Conservation (phyloP, 2,329 filamentous ascomycete species). For the Exophiala calicioides region DNA sequence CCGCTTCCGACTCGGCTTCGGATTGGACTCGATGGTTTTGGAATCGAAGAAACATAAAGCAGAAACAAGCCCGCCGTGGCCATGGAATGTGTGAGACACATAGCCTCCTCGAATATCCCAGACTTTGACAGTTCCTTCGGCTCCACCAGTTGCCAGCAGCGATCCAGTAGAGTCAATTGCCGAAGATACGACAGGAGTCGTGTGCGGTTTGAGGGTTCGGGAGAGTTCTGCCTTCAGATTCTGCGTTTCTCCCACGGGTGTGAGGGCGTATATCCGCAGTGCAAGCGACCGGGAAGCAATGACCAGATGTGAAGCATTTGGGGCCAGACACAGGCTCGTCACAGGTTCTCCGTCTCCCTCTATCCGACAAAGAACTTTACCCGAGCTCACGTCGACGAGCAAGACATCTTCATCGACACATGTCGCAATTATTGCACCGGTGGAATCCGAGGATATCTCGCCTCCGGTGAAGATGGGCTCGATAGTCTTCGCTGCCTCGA, state of each 20-base stretch:
- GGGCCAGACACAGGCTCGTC: conserved; percentile 65
- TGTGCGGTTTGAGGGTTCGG: conserved; percentile 84
- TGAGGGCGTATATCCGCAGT: conserved; percentile 85
- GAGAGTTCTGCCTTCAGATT: conserved; percentile 67
- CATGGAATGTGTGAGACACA: conserved; percentile 91
- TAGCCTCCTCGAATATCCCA: conserved; percentile 90
- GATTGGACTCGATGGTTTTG: conserved; percentile 10
- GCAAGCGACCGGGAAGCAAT: conserved; percentile 93
- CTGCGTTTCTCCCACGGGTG: conserved; percentile 56
- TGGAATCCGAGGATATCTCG: conserved; percentile 77
- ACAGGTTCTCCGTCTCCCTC: conserved; percentile 73
- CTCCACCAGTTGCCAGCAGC: conserved; percentile 85
- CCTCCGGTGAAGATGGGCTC: conserved; percentile 94
- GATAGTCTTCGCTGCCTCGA: conserved; percentile 78
- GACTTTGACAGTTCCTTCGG: conserved; percentile 91
- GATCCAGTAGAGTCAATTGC: conserved; percentile 85
- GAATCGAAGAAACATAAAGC: conserved; percentile 86
- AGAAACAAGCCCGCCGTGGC: conserved; percentile 87
- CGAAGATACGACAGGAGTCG: conserved; percentile 82
- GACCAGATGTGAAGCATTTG: conserved; percentile 82
- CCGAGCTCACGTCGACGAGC: conserved; percentile 79
- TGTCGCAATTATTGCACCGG: conserved; percentile 79
- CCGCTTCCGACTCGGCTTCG: conserved; percentile 31
- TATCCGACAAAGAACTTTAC: conserved; percentile 77
- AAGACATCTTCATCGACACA: conserved; percentile 90